A percentile compares a stretch with the other conserved stretches of the same genome.
phyloP scores from a whole-genome alignment of 345 rosid species.

The thale cress (Arabidopsis thaliana) region TAIR10.1 NC_003076.8:20766501-20767000 shows the following conservation, averaged over 20 bases:
- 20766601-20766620: conserved; percentile 99
- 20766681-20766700: conserved; percentile 97
- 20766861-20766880: conserved; percentile 54
- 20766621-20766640: conserved; percentile 83
- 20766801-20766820: conserved; percentile 46
- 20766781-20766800: conserved; percentile 21
- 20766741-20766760: not conserved
- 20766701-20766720: conserved; percentile 91
- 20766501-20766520: conserved; percentile 83
- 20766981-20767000: conserved; percentile 10
- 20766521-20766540: conserved; percentile 93
- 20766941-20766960: conserved; percentile 11
- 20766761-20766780: conserved; percentile 7
- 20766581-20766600: conserved; percentile 98
- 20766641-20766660: conserved; percentile 82
- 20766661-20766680: conserved; percentile 77
- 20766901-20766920: conserved; percentile 55
- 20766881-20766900: conserved; percentile 56
- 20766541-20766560: conserved; percentile 86
- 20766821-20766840: conserved; percentile 65
- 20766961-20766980: not conserved
- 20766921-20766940: conserved; percentile 61
- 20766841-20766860: conserved; percentile 51
- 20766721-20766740: conserved; percentile 92
- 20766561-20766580: conserved; percentile 90